phyloP scores from a whole-genome alignment of 345 rosid species.

The Triadica sebifera region DNA sequence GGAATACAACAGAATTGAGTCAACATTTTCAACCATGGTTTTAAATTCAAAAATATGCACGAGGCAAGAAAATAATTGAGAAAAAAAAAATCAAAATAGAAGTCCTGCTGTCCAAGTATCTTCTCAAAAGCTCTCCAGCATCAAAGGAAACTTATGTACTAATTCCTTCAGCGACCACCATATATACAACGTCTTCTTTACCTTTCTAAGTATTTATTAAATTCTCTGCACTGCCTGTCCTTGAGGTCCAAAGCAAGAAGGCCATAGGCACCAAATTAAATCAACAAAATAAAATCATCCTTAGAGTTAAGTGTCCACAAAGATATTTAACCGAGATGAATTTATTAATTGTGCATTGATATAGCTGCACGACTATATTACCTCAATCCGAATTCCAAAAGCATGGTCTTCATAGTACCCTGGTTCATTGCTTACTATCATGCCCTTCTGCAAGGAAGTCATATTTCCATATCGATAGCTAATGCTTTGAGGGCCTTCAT shows the following conservation, averaged over 20 bases:
- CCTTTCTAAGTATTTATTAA: too few species aligned
- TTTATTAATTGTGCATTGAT: too few species aligned
- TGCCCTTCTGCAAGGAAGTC: conserved; percentile 76
- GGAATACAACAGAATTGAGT: too few species aligned
- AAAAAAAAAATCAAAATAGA: not conserved
- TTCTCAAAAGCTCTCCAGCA: not conserved
- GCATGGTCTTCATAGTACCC: conserved; percentile 97
- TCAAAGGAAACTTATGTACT: too few species aligned
- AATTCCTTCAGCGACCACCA: too few species aligned
- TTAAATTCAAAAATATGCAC: not conserved
- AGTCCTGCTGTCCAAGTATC: not conserved
- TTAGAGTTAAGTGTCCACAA: not conserved
- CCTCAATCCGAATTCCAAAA: conserved; percentile 98
- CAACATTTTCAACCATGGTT: too few species aligned
- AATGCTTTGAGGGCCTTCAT: conserved; percentile 98
- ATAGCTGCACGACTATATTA: conserved; percentile 19
- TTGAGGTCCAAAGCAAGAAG: conserved; percentile 1
- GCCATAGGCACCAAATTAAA: not conserved
- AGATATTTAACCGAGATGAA: too few species aligned
- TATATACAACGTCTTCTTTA: too few species aligned
- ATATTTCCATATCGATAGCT: conserved; percentile 84
- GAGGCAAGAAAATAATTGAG: not conserved
- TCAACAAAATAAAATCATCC: not conserved
- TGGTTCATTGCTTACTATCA: conserved; percentile 98
- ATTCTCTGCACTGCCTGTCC: not conserved